A percentile compares a stretch with the other conserved stretches of the same genome.
phyloP scores from a whole-genome alignment of 2,329 filamentous ascomycete species.

The Botrytis fragariae region DNA sequence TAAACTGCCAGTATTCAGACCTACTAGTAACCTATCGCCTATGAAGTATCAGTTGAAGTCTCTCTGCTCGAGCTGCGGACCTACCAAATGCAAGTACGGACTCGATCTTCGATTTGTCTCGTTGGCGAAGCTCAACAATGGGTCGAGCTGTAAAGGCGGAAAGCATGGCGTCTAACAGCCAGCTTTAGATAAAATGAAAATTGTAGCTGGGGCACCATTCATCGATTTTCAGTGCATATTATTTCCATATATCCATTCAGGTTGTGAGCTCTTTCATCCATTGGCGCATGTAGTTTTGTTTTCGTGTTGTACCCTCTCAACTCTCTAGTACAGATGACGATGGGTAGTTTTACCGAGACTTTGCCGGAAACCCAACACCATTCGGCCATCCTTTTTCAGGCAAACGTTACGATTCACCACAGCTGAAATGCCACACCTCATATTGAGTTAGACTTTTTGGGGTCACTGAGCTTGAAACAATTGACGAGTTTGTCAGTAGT shows the following conservation, averaged over 20 bases:
- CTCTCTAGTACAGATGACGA: slow-evolving; percentile 13
- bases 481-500: background rate
- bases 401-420: background rate
- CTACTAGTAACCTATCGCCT: slow-evolving; percentile 90
- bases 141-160: slow-evolving; percentile 95
- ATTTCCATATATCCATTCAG: slow-evolving; percentile 1
- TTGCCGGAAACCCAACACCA: background rate
- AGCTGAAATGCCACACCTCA: background rate
- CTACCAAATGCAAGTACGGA: slow-evolving; percentile 86
- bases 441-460: background rate
- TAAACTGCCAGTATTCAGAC: slow-evolving; percentile 83
- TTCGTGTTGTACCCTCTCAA: slow-evolving; percentile 15
- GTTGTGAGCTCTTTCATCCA: slow-evolving; percentile 15
- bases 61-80: slow-evolving; percentile 22
- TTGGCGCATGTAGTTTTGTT: slow-evolving; percentile 27
- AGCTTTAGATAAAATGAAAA: slow-evolving; percentile 26
- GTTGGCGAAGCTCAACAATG: slow-evolving; percentile 92
- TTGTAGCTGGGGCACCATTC: background rate
- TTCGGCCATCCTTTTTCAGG: background rate
- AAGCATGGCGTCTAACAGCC: slow-evolving; percentile 64
- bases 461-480: no score
- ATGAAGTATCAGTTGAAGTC: slow-evolving; percentile 25
- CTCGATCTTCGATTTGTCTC: slow-evolving; percentile 97
- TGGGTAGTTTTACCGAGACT: slow-evolving; percentile 17
- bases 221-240: slow-evolving; percentile 11